These are phyloP conservation scores for Populus deltoides DNA, from an alignment of 345 rosid genomes.

Conservation along the genomic window DNA sequence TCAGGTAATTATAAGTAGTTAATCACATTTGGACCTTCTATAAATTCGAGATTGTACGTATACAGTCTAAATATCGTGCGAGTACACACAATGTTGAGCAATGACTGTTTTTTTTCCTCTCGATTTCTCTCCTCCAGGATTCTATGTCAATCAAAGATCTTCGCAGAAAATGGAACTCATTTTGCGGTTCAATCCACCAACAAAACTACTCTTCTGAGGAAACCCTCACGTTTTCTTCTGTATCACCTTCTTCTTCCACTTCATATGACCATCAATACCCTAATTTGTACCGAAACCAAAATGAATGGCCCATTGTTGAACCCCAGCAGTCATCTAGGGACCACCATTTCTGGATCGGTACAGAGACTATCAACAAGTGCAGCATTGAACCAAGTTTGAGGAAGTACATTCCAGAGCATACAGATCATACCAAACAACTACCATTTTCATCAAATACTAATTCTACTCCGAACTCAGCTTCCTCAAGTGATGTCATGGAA, in stretches of 20 bases:
- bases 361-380: slow-evolving; percentile 8
- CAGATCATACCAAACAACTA: slow-evolving; percentile 21
- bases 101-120: slow-evolving; percentile 4
- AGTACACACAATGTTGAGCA: not conserved
- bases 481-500: slow-evolving; percentile 67
- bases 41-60: not conserved
- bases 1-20: slow-evolving; percentile 31
- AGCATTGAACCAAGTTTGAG: slow-evolving; percentile 37
- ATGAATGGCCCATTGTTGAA: slow-evolving; percentile 50
- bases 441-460: slow-evolving; percentile 35
- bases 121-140: slow-evolving; percentile 37
- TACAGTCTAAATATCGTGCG: not conserved
- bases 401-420: slow-evolving; percentile 45
- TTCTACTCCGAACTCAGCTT: slow-evolving; percentile 60
- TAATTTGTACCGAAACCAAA: slow-evolving; percentile 33
- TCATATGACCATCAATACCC: slow-evolving; percentile 47
- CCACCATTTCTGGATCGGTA: slow-evolving; percentile 26
- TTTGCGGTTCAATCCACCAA: slow-evolving; percentile 53
- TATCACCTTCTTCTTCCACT: slow-evolving; percentile 57
- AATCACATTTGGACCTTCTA: not conserved
- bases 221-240: slow-evolving; percentile 54
- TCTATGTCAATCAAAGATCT: slow-evolving; percentile 45
- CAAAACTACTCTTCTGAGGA: slow-evolving; percentile 39
- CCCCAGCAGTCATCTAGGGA: slow-evolving; percentile 39
- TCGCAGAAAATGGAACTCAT: slow-evolving; percentile 57